Percentiles rank a stretch among this genome's conserved stretches.
Conservation (phyloP, 2,329 filamentous ascomycete species). For the Apiospora koreana region DNA sequence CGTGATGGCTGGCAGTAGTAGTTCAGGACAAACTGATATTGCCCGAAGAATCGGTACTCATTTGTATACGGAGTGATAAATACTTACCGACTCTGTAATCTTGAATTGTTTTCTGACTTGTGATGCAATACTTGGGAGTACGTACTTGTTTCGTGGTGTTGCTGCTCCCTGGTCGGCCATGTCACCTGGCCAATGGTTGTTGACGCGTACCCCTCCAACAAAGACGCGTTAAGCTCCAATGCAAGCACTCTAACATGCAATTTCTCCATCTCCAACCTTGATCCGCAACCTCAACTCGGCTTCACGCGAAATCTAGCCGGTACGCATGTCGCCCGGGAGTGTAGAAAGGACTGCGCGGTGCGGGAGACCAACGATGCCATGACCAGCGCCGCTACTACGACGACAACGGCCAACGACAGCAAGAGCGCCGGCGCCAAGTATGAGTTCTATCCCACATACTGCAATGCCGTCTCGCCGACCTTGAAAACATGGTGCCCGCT, state of each 20-base stretch:
- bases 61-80: neutral
- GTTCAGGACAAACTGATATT: neutral
- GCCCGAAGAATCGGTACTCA: neutral
- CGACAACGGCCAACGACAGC: conserved; percentile 46
- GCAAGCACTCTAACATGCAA: neutral
- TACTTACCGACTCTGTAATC: neutral
- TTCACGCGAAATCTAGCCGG: too few relatives aligned
- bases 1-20: neutral
- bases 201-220: neutral
- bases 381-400: conserved; percentile 32
- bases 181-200: neutral
- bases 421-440: conserved; percentile 11
- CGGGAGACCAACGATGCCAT: conserved; percentile 44
- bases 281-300: neutral
- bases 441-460: conserved; percentile 60
- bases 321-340: neutral
- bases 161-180: neutral
- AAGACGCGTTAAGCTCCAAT: neutral
- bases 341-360: neutral
- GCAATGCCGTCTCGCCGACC: conserved; percentile 64
- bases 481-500: conserved; percentile 61
- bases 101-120: neutral
- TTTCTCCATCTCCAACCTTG: neutral
- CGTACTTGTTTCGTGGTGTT: too few relatives aligned
- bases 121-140: neutral